These are phyloP conservation scores for Dactylonectria estremocensis DNA, from an alignment of 2,329 filamentous ascomycete species.

Conservation along the genomic window DNA sequence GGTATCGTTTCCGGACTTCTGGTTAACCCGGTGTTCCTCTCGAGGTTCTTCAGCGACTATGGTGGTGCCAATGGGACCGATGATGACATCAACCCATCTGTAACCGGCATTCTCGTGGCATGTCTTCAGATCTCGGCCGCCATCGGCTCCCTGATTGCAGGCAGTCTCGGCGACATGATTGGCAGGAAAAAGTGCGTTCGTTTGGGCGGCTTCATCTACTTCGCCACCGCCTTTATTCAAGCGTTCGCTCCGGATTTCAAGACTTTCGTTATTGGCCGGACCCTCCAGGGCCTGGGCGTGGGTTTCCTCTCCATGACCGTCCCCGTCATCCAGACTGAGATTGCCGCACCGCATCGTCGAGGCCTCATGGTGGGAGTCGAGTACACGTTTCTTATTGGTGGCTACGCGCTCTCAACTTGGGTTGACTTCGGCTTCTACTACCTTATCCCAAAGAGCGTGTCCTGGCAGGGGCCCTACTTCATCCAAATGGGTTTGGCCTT, in stretches of 20 bases:
- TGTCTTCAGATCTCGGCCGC: slow-evolving; percentile 35
- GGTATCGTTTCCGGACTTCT: slow-evolving; percentile 35
- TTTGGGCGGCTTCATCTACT: slow-evolving; percentile 34
- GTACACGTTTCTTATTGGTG: slow-evolving; percentile 36
- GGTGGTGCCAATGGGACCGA: slow-evolving; percentile 28
- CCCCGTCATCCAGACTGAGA: slow-evolving; percentile 37
- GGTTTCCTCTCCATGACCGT: slow-evolving; percentile 37
- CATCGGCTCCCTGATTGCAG: slow-evolving; percentile 26
- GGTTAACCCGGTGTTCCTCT: slow-evolving; percentile 34
- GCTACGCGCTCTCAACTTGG: slow-evolving; percentile 36
- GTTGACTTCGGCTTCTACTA: slow-evolving; percentile 36
- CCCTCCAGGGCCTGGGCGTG: slow-evolving; percentile 32
- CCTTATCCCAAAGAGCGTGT: slow-evolving; percentile 25
- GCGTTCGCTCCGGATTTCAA: slow-evolving; percentile 31
- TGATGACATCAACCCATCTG: slow-evolving; percentile 27
- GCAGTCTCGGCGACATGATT: slow-evolving; percentile 31
- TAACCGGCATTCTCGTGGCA: slow-evolving; percentile 32
- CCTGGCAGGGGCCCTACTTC: slow-evolving; percentile 36
- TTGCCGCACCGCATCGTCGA: slow-evolving; percentile 35
- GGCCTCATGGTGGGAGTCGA: slow-evolving; percentile 37
- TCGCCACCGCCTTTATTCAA: slow-evolving; percentile 36
- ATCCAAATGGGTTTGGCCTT: slow-evolving; percentile 34
- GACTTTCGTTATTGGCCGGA: slow-evolving; percentile 28
- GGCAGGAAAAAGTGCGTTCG: slow-evolving; percentile 34
- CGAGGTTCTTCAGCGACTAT: slow-evolving; percentile 32